Evolutionary conservation across 164 flowering plant species (phyloP), one percentile per base, ranked within the genome.

Genomic region (Euptelea pleiosperma): DNA sequence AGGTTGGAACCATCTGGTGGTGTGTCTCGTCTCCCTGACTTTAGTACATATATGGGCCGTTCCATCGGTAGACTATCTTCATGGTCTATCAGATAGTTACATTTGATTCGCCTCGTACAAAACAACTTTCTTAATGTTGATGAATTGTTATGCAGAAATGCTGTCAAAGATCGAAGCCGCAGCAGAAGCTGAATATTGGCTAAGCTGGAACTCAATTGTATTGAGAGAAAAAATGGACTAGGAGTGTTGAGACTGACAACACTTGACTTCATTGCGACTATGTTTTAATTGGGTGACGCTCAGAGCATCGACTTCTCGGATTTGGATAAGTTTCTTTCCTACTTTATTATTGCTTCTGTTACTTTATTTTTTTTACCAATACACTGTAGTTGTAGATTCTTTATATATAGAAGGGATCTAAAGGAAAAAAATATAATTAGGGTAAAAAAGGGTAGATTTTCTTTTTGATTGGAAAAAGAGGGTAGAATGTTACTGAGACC

Each of bases 101-200:
- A n/a, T n/a, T n/a, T n/a, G n/a, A n/a, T n/a, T n/a, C n/a, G n/a
- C n/a, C n/a, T n/a, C n/a, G n/a, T n/a, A n/a, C n/a, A n/a, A n/a
- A n/a, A n/a, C n/a, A n/a, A n/a, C n/a, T n/a, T n/a, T n/a, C n/a
- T n/a, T n/a, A 22, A 46, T 8, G 2, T 29, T 3, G 21, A 10
- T 57, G 25, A 8, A 24, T 39, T 55, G 25, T n/a, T 8, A n/a
- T 73, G 68, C 85, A 82, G 89, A 63, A 77, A 79, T 73, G 82
- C 83, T 41, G 43, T 58, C 18, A 84, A 74, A 70, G 90, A 75
- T 11, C 79, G 82, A 1, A 85, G 82, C 71, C 55, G 92, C 37
- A 90, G 92, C 86, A 85, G 92, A 82, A 86, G 90, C 64, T 82
- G 66, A 80, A 50, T 44, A 18, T 12, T 15, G 16, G 36, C 19